Conservation (phyloP, 371 early-diverging fungal genomes). For the Mucor saturninus region DNA sequence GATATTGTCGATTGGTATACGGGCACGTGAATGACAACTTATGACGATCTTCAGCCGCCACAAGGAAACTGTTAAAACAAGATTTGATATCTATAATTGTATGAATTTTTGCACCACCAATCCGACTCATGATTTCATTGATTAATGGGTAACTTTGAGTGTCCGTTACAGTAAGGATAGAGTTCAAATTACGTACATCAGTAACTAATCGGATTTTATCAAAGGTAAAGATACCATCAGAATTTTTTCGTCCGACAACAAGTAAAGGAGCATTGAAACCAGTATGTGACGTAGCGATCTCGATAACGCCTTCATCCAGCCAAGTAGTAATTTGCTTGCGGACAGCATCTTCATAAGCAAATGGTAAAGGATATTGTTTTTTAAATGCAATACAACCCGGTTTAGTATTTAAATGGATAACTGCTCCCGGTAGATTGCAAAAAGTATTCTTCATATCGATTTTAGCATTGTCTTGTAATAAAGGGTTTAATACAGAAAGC, state of each 20-base stretch:
- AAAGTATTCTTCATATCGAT: slow-evolving; percentile 4
- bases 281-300: neutral
- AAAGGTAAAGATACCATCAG: neutral
- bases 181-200: slow-evolving; percentile 7
- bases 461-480: neutral
- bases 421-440: slow-evolving; percentile 14
- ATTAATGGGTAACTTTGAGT: slow-evolving; percentile 1
- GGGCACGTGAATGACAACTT: slow-evolving; percentile 10
- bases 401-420: neutral
- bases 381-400: neutral
- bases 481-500: neutral
- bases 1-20: neutral
- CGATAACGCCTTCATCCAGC: slow-evolving; percentile 10
- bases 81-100: slow-evolving; percentile 7
- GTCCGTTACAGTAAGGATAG: neutral
- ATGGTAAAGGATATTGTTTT: neutral
- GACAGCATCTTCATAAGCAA: neutral
- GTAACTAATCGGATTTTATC: slow-evolving; percentile 8
- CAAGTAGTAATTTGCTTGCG: slow-evolving; percentile 4
- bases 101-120: slow-evolving; percentile 1
- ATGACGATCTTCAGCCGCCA: neutral
- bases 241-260: neutral
- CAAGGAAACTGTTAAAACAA: slow-evolving; percentile 7
- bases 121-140: neutral
- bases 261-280: neutral